phyloP scores from a whole-genome alignment of 2,329 filamentous ascomycete species.

The Colletotrichum sp. region DNA sequence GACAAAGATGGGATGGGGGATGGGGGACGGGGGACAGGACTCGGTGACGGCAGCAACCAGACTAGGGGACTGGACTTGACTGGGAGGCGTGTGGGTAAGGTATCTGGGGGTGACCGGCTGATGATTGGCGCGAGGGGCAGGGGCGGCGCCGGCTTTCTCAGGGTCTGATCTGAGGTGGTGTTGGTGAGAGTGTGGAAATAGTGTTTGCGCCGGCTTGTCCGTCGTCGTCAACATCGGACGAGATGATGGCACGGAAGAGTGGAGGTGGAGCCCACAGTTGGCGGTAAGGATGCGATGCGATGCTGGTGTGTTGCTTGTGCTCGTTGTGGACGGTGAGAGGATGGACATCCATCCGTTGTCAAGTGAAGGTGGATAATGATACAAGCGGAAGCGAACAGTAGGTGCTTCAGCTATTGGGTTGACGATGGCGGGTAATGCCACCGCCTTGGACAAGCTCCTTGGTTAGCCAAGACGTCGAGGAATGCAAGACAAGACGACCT shows the following conservation, averaged over 20 bases:
- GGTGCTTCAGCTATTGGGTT: neutral
- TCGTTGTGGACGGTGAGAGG: neutral
- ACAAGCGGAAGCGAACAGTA: neutral
- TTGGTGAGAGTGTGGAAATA: slow-evolving; percentile 10
- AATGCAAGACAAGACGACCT: slow-evolving; percentile 7
- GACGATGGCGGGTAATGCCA: neutral
- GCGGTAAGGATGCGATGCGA: neutral
- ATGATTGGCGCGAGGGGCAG: neutral
- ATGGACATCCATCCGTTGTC: neutral
- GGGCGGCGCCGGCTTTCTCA: neutral
- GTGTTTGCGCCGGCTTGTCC: neutral
- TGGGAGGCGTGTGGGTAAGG: slow-evolving; percentile 18
- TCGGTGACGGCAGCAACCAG: neutral
- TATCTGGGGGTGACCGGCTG: slow-evolving; percentile 9
- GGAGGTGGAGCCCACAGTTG: neutral
- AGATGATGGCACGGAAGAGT: neutral
- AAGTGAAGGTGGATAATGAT: neutral
- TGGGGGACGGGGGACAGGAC: neutral
- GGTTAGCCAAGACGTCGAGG: neutral
- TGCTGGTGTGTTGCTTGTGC: neutral
- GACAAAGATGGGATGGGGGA: neutral
- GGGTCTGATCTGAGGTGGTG: neutral
- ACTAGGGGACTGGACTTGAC: neutral
- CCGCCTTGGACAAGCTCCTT: neutral
- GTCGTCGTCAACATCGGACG: neutral